Evolutionary conservation across 164 flowering plant species (phyloP).

Genomic region (Berberis vulgaris): DNA sequence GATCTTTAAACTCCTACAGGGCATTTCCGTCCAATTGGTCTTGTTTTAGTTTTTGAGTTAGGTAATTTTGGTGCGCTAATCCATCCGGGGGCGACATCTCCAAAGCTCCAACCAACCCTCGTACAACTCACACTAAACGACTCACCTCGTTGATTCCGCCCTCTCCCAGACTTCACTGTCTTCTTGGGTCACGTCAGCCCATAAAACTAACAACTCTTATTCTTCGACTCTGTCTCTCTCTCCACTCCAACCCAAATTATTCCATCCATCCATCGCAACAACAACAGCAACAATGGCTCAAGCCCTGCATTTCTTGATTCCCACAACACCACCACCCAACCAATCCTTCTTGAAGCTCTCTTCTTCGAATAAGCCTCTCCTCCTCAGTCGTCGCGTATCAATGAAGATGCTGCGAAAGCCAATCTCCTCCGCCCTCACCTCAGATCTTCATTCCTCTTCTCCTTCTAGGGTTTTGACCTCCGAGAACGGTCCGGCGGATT

Average conservation of each 20-base stretch:
- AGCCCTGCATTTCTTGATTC: slow-evolving; percentile 15
- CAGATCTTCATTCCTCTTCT: slow-evolving; percentile 8
- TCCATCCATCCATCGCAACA: too few relatives aligned
- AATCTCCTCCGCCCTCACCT: slow-evolving; percentile 14
- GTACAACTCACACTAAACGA: too few relatives aligned
- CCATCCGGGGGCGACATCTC: too few relatives aligned
- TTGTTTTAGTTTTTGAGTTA: too few relatives aligned
- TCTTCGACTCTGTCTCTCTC: too few relatives aligned
- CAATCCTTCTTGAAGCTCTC: not conserved
- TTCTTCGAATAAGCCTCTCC: not conserved
- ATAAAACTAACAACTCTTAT: too few relatives aligned
- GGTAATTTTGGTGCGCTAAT: too few relatives aligned
- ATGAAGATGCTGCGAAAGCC: not conserved
- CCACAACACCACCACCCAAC: slow-evolving; percentile 6
- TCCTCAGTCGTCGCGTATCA: slow-evolving; percentile 1
- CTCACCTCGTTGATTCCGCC: not conserved
- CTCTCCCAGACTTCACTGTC: not conserved
- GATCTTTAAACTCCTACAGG: too few relatives aligned
- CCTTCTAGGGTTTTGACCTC: slow-evolving; percentile 7
- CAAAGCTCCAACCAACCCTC: too few relatives aligned
- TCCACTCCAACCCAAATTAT: too few relatives aligned
- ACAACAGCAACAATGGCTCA: slow-evolving; percentile 18
- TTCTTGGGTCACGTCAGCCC: not conserved
- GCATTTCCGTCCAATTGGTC: too few relatives aligned
- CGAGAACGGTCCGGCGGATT: slow-evolving; percentile 15